Percentiles rank a stretch among this genome's conserved stretches.
phyloP scores from a whole-genome alignment of 148 eudicot genomes.

The Beta vulgaris region DNA sequence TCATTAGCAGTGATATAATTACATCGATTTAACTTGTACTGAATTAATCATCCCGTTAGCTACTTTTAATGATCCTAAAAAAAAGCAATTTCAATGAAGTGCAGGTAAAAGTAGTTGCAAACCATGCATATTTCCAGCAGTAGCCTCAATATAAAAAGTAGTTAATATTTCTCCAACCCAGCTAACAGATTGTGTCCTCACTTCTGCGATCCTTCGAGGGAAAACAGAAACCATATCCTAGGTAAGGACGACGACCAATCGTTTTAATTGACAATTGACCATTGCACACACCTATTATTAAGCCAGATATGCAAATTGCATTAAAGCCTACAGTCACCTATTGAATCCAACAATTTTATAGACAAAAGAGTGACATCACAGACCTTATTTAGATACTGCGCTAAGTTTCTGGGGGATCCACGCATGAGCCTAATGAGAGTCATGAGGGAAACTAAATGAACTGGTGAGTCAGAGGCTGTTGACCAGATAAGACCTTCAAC shows the following conservation, averaged over 20 bases:
- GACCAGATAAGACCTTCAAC: slow-evolving; percentile 96
- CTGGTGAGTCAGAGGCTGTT: slow-evolving; percentile 98
- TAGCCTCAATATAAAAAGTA: not conserved
- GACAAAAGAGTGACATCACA: slow-evolving; percentile 30
- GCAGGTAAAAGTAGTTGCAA: not conserved
- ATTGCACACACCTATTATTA: not conserved
- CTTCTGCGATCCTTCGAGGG: not conserved
- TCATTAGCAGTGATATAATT: not conserved
- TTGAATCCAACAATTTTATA: not conserved
- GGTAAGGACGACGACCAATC: no score
- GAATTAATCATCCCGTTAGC: not conserved
- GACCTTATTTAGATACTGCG: slow-evolving; percentile 86
- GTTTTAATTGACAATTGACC: no score
- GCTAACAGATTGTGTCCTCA: not conserved
- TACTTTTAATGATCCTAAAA: not conserved
- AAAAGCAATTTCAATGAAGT: not conserved
- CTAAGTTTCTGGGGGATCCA: slow-evolving; percentile 82
- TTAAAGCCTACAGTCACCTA: not conserved
- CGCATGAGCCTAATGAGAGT: slow-evolving; percentile 80
- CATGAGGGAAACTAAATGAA: slow-evolving; percentile 79
- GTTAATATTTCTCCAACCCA: not conserved
- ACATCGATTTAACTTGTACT: not conserved
- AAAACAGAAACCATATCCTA: not conserved
- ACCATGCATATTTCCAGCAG: not conserved
- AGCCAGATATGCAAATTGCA: not conserved